Evolutionary conservation across 2,329 filamentous ascomycete species (phyloP), one percentile per base, ranked within the genome.

Genomic region (Sclerotinia subarctica): DNA sequence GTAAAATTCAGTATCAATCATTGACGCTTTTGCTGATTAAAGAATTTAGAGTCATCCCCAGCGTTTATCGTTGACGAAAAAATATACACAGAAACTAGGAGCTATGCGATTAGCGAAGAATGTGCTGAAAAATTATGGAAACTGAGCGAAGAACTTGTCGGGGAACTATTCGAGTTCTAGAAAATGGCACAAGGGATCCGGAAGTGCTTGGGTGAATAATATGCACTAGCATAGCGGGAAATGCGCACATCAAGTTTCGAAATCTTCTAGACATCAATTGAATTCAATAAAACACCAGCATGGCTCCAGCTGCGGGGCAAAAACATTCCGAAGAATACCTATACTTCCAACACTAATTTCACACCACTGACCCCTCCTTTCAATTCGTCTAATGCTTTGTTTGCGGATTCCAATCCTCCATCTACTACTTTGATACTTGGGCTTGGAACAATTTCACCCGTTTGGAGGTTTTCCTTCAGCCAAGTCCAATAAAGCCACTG

Each of bases 351-450:
- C 24, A 81, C 79, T 68, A 82, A 68, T 53, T 79, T 77, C 72
- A 80, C 78, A 32, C 79, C 80, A 69, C 80, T 82, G 35, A 79
- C 78, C 49, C 79, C 78, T 66, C 78, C 79, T 51, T 76, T 76
- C 66, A 82, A 71, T 72, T 78, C 73, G 67, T 78, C 75, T 75
- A 83, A 74, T 7, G 79, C 81, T 42, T 76, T 79, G 66, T 81
- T 76, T 5, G 66, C 44, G 19, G 59, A 65, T 47, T 72, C 67
- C 26, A 73, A 52, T 68, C 78, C 81, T 56, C 81, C 80, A 4
- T 81, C 77, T 46, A 81, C 73, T 21, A 73, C 74, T 68, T 79
- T 74, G 52, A 73, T 74, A 69, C 80, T 80, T 24, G 81, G 80
- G 71, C 77, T 76, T 2, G 82, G 77, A 15, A 78, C 73, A 53